Evolutionary conservation across 2,329 filamentous ascomycete genomes (phyloP), one percentile per base, ranked within the genome.

Genomic region (Neurospora sp.): DNA sequence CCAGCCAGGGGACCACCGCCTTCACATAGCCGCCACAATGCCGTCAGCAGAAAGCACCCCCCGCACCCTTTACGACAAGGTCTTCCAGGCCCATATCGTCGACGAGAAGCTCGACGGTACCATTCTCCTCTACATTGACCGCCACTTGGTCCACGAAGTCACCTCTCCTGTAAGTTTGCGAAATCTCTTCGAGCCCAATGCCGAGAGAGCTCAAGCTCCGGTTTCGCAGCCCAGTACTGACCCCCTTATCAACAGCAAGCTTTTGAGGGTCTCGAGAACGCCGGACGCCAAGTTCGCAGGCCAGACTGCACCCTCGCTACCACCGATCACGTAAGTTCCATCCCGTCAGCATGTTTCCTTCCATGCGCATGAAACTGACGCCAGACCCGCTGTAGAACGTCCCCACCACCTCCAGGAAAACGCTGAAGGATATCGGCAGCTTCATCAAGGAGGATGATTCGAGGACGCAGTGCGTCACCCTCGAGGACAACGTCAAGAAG

Each of bases 371-470:
- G 43, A 33, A 23, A 69, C 75, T 79, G 66, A 77, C 70, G 66
- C 36, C n/a, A 52, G 71, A 70, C 65, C 28, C 36, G 19, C 8
- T 67, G 15, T 76, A 96, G 92, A 99, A 98, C 82, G 92, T 98
- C 71, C 96, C 96, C 69, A 99, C 96, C 41, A 88, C 91, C 40
- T 92, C 94, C 69, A 88, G 96, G 75, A 97, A 97, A 84, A 90
- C 88, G 79, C 92, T 97, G 82, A 98, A 96, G 84, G 94, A 95
- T 77, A 94, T 97, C 78, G 91, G 89, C 76, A 91, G 92, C 75
- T 99, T 99, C 81, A 95, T 98, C 80, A 88, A 97, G 78, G 94
- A 98, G 83, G 91, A 92, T 74, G 96, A 98, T 81, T 97, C 94
- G 72, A 89, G 94, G 77, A 87, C 92, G 74, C 96, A 99, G 87